Percentiles rank a stretch among this genome's conserved stretches.
Conservation (phyloP, 139 green algal species). For the Picochlorum sp. region DNA sequence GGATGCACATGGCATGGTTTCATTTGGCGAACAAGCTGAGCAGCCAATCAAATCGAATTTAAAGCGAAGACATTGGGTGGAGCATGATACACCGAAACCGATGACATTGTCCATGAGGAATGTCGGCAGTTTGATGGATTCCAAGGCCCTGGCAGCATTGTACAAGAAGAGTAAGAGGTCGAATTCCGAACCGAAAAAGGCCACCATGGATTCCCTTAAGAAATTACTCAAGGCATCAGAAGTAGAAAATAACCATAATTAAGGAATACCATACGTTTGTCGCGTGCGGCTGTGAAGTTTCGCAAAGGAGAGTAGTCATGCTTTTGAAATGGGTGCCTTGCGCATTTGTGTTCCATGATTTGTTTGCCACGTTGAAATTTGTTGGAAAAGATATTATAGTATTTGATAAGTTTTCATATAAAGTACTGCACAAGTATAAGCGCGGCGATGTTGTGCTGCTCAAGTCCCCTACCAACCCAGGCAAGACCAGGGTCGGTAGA, state of each 20-base stretch:
- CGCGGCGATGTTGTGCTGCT: slow-evolving; percentile 51
- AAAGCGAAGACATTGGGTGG: slow-evolving; percentile 9
- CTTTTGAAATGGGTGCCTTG: background rate
- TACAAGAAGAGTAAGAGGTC: background rate
- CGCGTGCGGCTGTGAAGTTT: background rate
- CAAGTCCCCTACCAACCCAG: slow-evolving; percentile 59
- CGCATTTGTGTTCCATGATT: slow-evolving; percentile 22
- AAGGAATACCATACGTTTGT: no score
- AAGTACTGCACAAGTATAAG: slow-evolving; percentile 33
- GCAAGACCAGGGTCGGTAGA: slow-evolving; percentile 62
- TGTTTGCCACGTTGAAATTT: slow-evolving; percentile 53
- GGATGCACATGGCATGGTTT: background rate
- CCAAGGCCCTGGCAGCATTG: slow-evolving; percentile 2
- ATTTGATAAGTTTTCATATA: background rate
- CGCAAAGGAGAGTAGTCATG: background rate
- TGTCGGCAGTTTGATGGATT: background rate
- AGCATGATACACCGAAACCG: background rate
- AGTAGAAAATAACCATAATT: background rate
- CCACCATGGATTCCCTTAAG: background rate
- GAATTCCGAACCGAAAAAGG: background rate
- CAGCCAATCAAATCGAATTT: slow-evolving; percentile 8
- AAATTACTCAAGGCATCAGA: background rate
- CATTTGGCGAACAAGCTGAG: slow-evolving; percentile 10
- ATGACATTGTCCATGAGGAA: background rate
- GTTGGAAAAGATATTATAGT: slow-evolving; percentile 6